Conservation (phyloP, 2,329 filamentous ascomycete genomes). For the Alternaria hordeiaustralica region DNA sequence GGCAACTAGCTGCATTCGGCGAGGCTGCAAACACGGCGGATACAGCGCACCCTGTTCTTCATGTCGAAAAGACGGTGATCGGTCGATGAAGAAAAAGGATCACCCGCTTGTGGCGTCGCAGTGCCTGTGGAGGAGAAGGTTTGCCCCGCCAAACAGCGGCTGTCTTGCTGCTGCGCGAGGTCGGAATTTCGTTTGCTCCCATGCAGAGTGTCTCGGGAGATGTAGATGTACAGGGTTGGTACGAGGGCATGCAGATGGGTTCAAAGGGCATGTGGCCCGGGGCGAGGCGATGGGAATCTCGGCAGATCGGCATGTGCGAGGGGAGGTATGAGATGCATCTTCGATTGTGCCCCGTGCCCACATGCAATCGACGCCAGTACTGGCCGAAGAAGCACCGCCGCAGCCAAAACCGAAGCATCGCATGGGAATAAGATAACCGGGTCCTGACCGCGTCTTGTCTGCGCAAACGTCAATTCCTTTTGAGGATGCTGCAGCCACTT, state of each 20-base stretch:
- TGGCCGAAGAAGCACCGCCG: conserved; percentile 13
- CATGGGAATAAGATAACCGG: not conserved
- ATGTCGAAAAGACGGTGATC: not conserved
- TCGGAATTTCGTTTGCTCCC: not conserved
- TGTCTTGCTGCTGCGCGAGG: not conserved
- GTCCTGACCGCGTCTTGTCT: not conserved
- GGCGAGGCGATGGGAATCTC: not conserved
- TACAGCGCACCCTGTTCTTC: not conserved
- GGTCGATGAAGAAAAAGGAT: conserved; percentile 4
- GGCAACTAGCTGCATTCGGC: not conserved
- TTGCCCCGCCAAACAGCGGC: not conserved
- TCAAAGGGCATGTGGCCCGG: not conserved
- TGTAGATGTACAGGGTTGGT: not conserved
- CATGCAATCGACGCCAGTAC: conserved; percentile 45
- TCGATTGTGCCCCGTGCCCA: conserved; percentile 3
- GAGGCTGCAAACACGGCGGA: not conserved
- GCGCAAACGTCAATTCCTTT: not conserved
- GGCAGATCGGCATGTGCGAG: conserved; percentile 4
- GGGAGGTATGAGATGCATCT: not conserved
- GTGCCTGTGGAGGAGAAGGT: not conserved
- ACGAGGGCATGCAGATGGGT: not conserved
- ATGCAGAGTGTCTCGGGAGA: not conserved
- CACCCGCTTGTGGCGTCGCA: not conserved
- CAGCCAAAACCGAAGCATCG: not conserved
- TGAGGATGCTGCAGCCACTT: conserved; percentile 6